These are phyloP conservation scores for Neoscytalidium dimidiatum DNA, from an alignment of 2,329 filamentous ascomycete genomes.

Conservation along the genomic window DNA sequence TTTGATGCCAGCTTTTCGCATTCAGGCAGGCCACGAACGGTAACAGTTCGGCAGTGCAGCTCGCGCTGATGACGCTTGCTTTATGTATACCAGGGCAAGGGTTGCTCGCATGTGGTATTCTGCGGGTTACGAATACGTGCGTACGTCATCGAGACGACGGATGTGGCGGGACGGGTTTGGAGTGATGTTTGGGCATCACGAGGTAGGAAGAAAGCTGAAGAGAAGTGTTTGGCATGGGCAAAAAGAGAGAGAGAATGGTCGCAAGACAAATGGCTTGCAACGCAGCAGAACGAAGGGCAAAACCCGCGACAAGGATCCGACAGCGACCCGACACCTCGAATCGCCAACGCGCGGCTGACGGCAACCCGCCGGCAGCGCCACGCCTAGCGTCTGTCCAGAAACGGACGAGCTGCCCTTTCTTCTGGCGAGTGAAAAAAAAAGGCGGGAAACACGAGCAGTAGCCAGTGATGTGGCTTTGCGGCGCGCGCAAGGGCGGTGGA, in stretches of 20 bases:
- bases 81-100: neutral
- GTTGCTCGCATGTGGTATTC: neutral
- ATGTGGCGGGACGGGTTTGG: neutral
- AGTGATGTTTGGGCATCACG: neutral
- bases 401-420: neutral
- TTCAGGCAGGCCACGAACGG: neutral
- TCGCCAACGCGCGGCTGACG: neutral
- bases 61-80: no score
- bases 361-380: neutral
- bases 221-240: neutral
- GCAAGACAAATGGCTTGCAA: neutral
- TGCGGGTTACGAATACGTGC: neutral
- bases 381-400: neutral
- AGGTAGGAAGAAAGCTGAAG: neutral
- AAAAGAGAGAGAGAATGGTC: no score
- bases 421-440: no score
- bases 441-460: neutral
- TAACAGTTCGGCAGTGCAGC: neutral
- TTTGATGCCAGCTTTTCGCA: conserved; percentile 1
- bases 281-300: neutral
- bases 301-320: neutral
- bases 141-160: neutral
- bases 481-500: conserved; percentile 3
- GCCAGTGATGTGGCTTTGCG: neutral
- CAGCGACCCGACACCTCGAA: neutral